These are phyloP conservation scores for Ulmus americana DNA, from an alignment of 331 rosid genomes.

Conservation along the genomic window DNA sequence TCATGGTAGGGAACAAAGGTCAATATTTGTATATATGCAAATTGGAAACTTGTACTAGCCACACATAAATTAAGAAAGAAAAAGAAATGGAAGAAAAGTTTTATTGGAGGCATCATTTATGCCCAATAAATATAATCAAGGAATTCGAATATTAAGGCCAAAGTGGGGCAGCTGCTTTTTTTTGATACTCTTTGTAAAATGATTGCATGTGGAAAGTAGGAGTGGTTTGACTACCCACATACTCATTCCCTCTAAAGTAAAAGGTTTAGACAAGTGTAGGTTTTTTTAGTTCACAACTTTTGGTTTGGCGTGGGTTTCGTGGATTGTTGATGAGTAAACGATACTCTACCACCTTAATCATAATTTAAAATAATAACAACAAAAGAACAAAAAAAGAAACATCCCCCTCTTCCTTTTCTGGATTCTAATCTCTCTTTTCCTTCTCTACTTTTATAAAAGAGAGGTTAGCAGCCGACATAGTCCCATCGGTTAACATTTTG, in stretches of 20 bases:
- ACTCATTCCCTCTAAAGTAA: neutral
- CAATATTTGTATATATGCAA: neutral
- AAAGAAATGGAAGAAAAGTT: neutral
- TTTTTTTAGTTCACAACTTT: constrained; percentile 4
- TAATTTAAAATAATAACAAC: neutral
- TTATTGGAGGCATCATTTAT: neutral
- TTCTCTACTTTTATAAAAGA: neutral
- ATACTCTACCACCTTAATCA: constrained; percentile 3
- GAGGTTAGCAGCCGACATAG: neutral
- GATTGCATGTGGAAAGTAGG: constrained; percentile 21
- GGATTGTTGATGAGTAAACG: constrained; percentile 20
- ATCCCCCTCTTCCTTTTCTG: neutral
- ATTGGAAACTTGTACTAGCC: neutral
- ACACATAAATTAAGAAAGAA: neutral
- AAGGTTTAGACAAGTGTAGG: neutral
- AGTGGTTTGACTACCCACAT: constrained; percentile 17
- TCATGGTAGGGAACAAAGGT: neutral
- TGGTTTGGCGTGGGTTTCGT: constrained; percentile 4
- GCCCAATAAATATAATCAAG: neutral
- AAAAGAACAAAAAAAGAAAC: neutral
- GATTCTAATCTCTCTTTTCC: neutral
- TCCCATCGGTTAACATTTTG: neutral
- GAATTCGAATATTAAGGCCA: constrained; percentile 3
- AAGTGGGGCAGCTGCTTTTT: constrained; percentile 12
- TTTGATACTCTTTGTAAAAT: constrained; percentile 1